Evolutionary conservation across 2,329 filamentous ascomycete species (phyloP).

Genomic region (Cercospora berteroae): DNA sequence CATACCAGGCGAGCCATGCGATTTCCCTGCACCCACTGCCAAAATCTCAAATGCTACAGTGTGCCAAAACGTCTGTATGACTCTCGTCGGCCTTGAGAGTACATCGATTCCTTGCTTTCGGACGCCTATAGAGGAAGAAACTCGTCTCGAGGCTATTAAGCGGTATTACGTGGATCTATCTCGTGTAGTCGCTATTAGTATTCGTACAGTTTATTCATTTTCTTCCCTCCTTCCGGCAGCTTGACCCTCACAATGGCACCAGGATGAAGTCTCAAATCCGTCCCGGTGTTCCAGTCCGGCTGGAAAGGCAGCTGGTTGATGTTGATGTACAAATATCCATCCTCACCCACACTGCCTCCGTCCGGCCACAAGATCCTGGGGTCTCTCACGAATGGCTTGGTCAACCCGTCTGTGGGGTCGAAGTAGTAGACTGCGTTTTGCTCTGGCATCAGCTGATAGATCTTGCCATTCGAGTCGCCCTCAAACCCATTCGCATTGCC

Average conservation of each 20-base stretch:
- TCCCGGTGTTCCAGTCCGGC: conserved; percentile 49
- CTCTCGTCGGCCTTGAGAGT: too few relatives aligned
- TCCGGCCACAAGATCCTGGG: conserved; percentile 48
- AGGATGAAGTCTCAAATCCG: conserved; percentile 44
- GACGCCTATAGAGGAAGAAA: too few relatives aligned
- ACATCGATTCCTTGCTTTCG: too few relatives aligned
- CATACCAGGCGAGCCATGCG: too few relatives aligned
- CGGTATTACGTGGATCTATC: background rate
- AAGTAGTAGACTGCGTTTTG: conserved; percentile 49
- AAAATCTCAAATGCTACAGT: too few relatives aligned
- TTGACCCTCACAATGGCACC: conserved; percentile 48
- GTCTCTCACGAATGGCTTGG: conserved; percentile 43
- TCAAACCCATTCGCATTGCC: conserved; percentile 49
- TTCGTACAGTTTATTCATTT: conserved; percentile 37
- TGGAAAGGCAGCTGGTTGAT: conserved; percentile 53
- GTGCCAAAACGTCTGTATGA: too few relatives aligned
- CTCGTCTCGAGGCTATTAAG: background rate
- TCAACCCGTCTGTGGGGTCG: conserved; percentile 41
- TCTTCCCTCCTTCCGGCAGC: conserved; percentile 43
- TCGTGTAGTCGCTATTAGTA: background rate
- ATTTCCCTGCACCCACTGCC: too few relatives aligned
- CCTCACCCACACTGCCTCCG: conserved; percentile 43
- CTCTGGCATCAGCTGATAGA: conserved; percentile 50
- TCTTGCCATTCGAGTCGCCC: conserved; percentile 44
- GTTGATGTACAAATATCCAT: conserved; percentile 51